Evolutionary conservation across 495 filamentous ascomycete genomes (phyloP).

Genomic region (Penicillium robsamsonii): DNA sequence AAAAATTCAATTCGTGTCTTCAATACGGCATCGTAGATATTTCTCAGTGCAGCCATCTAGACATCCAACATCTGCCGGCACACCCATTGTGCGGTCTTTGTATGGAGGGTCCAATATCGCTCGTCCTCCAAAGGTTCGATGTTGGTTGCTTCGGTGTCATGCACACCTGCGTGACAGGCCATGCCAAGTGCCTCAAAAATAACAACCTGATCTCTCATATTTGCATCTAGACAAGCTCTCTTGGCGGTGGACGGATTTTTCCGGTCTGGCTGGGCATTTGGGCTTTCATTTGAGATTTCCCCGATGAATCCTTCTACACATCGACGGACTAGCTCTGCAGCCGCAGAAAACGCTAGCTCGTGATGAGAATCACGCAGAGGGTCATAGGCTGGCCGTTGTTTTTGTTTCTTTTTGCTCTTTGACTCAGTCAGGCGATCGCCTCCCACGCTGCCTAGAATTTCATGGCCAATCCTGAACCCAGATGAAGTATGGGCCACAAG

Average conservation of each 20-base stretch:
- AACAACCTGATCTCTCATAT: constrained; percentile 77
- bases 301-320: constrained; percentile 58
- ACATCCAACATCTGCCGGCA: constrained; percentile 41
- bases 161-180: constrained; percentile 14
- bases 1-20: not conserved
- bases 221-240: constrained; percentile 57
- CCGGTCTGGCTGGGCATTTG: not conserved
- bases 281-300: constrained; percentile 46
- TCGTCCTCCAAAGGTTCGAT: constrained; percentile 33
- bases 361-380: not conserved
- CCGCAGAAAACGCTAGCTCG: constrained; percentile 4
- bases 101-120: constrained; percentile 62
- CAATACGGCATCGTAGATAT: not conserved
- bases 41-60: not conserved
- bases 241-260: not conserved
- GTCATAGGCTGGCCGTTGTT: not conserved
- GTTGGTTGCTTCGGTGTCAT: constrained; percentile 17
- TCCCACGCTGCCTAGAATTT: constrained; percentile 47
- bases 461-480: constrained; percentile 63
- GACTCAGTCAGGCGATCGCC: constrained; percentile 1
- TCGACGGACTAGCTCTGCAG: constrained; percentile 35
- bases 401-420: constrained; percentile 8
- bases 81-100: constrained; percentile 76
- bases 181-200: constrained; percentile 72
- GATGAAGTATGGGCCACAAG: constrained; percentile 66